These are phyloP conservation scores for Botryotinia calthae DNA, from an alignment of 2,329 filamentous ascomycete species.

Conservation along the genomic window DNA sequence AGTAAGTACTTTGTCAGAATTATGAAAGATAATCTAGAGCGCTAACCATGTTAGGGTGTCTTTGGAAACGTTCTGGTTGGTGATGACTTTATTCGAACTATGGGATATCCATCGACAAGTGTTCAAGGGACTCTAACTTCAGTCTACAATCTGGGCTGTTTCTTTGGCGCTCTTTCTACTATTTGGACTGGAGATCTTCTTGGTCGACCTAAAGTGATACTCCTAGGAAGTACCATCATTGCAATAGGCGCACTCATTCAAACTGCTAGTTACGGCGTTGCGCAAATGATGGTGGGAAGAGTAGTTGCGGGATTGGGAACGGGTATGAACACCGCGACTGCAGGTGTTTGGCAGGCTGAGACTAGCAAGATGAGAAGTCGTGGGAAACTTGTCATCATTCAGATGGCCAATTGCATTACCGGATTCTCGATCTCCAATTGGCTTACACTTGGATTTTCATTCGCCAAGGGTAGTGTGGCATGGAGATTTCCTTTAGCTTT, in stretches of 20 bases:
- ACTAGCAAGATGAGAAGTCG: slow-evolving; percentile 56
- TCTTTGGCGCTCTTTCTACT: slow-evolving; percentile 44
- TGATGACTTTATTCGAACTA: slow-evolving; percentile 44
- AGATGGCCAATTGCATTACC: slow-evolving; percentile 55
- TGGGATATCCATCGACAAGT: slow-evolving; percentile 27
- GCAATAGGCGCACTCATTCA: slow-evolving; percentile 53
- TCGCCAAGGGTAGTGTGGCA: slow-evolving; percentile 45
- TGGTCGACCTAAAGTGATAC: slow-evolving; percentile 55
- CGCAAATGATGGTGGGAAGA: slow-evolving; percentile 53
- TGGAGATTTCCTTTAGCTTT: slow-evolving; percentile 64
- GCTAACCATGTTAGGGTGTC: slow-evolving; percentile 30
- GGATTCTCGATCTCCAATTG: slow-evolving; percentile 50
- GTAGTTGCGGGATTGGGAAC: slow-evolving; percentile 52
- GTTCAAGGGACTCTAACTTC: slow-evolving; percentile 13
- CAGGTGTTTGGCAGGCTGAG: slow-evolving; percentile 61
- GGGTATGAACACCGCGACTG: slow-evolving; percentile 49
- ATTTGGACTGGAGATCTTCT: slow-evolving; percentile 49
- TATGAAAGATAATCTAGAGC: neutral
- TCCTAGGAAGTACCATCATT: slow-evolving; percentile 56
- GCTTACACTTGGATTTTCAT: slow-evolving; percentile 58
- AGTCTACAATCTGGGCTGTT: slow-evolving; percentile 46
- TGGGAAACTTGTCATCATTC: slow-evolving; percentile 59
- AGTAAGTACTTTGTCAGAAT: slow-evolving; percentile 27
- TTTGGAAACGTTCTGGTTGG: slow-evolving; percentile 45
- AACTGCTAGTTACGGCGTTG: slow-evolving; percentile 44